phyloP scores from a whole-genome alignment of 192 early-diverging fungal genomes.

The Backusella liffmaniae region DNA sequence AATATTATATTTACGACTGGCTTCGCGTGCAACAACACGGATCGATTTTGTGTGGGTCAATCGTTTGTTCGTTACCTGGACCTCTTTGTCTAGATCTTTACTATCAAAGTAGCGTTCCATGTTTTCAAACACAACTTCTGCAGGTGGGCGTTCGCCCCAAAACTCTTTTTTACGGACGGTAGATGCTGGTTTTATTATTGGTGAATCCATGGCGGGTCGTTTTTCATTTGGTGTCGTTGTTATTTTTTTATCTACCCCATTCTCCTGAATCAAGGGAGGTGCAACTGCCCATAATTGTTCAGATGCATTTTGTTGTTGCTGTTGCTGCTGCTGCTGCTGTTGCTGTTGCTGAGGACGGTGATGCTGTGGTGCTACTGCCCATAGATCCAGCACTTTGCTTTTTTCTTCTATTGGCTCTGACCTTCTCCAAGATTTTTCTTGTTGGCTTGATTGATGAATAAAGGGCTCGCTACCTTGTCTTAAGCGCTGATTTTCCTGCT shows the following conservation, averaged over 20 bases:
- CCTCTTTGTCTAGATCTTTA: slow-evolving; percentile 73
- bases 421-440: background rate
- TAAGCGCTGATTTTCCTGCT: background rate
- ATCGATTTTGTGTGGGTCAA: slow-evolving; percentile 50
- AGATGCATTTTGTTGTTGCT: background rate
- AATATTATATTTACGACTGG: slow-evolving; percentile 26
- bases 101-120: slow-evolving; percentile 74
- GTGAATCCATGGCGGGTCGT: background rate
- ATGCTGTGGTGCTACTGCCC: background rate
- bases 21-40: slow-evolving; percentile 49
- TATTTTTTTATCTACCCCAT: background rate
- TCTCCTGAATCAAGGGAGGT: slow-evolving; percentile 6
- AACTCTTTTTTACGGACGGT: slow-evolving; percentile 31
- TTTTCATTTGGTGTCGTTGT: background rate
- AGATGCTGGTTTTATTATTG: background rate
- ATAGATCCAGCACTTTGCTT: background rate
- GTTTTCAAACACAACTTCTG: slow-evolving; percentile 68
- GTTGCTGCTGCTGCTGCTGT: background rate
- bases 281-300: slow-evolving; percentile 9
- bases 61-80: slow-evolving; percentile 37
- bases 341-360: background rate
- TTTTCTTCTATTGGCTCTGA: background rate
- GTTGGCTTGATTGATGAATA: background rate
- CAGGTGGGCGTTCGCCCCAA: slow-evolving; percentile 67
- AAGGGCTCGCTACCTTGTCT: background rate